A percentile compares a stretch with the other conserved stretches of the same genome.
Evolutionary conservation across 179 eudicot species (phyloP).

Genomic region (Corrigiola litoralis): DNA sequence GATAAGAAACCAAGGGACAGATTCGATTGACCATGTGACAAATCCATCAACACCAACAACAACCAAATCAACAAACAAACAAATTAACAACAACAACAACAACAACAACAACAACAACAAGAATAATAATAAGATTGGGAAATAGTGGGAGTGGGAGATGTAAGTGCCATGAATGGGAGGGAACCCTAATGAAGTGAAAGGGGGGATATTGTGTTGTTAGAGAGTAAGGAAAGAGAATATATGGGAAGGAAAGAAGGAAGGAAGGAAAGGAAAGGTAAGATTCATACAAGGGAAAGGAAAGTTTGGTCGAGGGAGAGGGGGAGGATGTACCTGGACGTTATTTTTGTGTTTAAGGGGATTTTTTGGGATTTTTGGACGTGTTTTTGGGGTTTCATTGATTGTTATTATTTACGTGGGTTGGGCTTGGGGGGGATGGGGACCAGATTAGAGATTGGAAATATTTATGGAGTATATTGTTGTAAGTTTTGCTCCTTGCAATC

Average conservation of each 20-base stretch:
- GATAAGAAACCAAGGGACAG: conserved; percentile 49
- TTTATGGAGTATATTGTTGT: no score
- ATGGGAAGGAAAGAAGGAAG: background rate
- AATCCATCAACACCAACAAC: conserved; percentile 39
- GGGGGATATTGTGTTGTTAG: background rate
- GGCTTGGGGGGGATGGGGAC: no score
- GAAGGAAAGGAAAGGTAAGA: background rate
- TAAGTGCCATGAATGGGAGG: background rate
- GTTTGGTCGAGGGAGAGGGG: background rate
- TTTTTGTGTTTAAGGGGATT: background rate
- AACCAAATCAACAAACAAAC: background rate
- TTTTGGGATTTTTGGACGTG: background rate
- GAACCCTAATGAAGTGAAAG: background rate
- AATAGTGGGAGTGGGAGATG: background rate
- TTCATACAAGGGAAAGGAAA: background rate
- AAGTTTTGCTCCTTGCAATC: no score
- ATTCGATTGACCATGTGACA: conserved; percentile 46
- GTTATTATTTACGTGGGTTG: no score
- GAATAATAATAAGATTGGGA: background rate
- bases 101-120: conserved; percentile 12
- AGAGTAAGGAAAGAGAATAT: background rate
- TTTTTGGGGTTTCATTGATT: no score
- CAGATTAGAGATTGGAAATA: no score
- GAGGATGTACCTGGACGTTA: conserved; percentile 26
- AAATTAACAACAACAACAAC: background rate